Evolutionary conservation across 305 asterid species (phyloP), one percentile per base, ranked within the genome.

Genomic region (Fraxinus sp.): DNA sequence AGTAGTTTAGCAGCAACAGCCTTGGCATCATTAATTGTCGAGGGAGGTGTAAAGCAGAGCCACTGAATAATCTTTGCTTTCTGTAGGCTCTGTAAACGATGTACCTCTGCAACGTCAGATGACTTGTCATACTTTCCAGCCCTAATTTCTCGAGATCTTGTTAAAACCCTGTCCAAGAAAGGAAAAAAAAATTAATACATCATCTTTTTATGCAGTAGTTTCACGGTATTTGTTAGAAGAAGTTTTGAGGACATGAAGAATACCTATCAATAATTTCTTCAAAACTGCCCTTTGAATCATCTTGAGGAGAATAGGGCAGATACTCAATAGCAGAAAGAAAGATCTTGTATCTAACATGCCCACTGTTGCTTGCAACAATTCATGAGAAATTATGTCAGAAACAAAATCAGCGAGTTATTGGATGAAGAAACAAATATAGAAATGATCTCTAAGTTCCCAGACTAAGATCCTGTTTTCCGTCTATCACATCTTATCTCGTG

Each of bases 31-130:
- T 90, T 91, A 84, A 97, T 91, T 75, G 97, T 93, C 35, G 98
- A 93, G 70, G 99, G 99, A 88, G 99, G 98, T n/a, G 99, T 97
- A 90, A 97, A 97, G 90, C 99, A 97, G 62, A 97, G 98, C 99
- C 99, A 97, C 86, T 97, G 99, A 85, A 97, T 86, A 78, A 91
- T 98, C 94, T 92, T 89, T 66, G 99, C 98, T 90, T 97, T 97
- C 86, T 92, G 96, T 83, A 91, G 93, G 85, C 98, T 94, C 89
- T 92, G 98, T 86, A 90, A 73, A 49, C 97, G 98, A 86, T 92
- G 97, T 84, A 91, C 93, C 88, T 97, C 99, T 78, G 97, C 94
- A 80, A 97, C 91, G 85, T 93, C 94, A 77, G 90, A 85, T 74
- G 91, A 82, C 52, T 80, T 78, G 5, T 93, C 95, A 71, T 88